Evolutionary conservation across 371 early-diverging fungal genomes (phyloP).

Genomic region (Mortierella sp.): DNA sequence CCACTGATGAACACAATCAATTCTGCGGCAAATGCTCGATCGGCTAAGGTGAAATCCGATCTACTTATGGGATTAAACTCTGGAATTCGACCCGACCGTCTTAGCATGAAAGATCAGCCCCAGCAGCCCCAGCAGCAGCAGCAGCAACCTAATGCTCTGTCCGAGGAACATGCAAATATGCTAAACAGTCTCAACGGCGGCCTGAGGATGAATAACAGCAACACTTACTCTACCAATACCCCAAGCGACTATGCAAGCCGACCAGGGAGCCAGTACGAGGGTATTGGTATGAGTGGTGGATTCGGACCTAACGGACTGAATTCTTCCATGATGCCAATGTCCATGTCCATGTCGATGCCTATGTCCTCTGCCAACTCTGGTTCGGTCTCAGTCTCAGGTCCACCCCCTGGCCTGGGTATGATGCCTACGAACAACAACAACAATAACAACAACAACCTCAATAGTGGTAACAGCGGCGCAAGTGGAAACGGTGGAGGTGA

Average conservation of each 20-base stretch:
- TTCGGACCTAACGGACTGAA: conserved; percentile 18
- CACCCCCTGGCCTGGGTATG: conserved; percentile 39
- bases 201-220: conserved; percentile 8
- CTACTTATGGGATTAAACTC: conserved; percentile 45
- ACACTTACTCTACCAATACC: neutral
- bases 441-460: neutral
- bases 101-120: conserved; percentile 27
- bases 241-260: conserved; percentile 16
- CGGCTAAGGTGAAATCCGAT: conserved; percentile 53
- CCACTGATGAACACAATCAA: conserved; percentile 46
- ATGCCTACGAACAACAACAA: conserved; percentile 15
- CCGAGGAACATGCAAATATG: conserved; percentile 31
- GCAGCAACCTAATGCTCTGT: conserved; percentile 3
- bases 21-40: conserved; percentile 31
- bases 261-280: conserved; percentile 27
- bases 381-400: conserved; percentile 20
- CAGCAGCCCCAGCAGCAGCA: conserved; percentile 15
- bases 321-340: conserved; percentile 23
- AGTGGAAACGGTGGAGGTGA: neutral
- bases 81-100: conserved; percentile 42
- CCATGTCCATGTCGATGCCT: conserved; percentile 16
- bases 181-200: conserved; percentile 30
- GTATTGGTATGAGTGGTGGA: conserved; percentile 8
- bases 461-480: conserved; percentile 5
- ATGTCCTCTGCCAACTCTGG: conserved; percentile 14